These are phyloP conservation scores for Pseudogymnoascus verrucosus DNA, from an alignment of 2,329 filamentous ascomycete species.

Conservation along the genomic window DNA sequence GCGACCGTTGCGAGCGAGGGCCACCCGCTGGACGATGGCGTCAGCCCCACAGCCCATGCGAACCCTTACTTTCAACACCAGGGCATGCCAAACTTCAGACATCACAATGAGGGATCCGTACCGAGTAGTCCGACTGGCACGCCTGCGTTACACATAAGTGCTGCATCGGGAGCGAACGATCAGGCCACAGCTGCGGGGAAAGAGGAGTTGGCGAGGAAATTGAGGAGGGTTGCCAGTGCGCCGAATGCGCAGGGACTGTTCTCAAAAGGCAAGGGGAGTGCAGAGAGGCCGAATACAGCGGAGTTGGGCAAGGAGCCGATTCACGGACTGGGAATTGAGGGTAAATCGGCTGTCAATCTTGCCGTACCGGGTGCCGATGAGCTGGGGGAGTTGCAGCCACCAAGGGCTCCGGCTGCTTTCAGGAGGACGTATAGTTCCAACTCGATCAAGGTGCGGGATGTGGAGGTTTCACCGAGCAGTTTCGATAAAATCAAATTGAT, in stretches of 20 bases:
- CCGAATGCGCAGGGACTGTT: constrained; percentile 96
- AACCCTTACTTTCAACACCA: constrained; percentile 98
- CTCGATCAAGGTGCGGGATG: constrained; percentile 95
- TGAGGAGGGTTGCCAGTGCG: constrained; percentile 89
- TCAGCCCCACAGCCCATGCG: constrained; percentile 87
- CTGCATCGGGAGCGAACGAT: constrained; percentile 54
- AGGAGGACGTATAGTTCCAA: constrained; percentile 96
- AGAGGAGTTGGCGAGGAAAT: constrained; percentile 86
- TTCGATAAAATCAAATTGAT: constrained; percentile 99
- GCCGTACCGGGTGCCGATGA: constrained; percentile 38
- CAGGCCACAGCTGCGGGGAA: constrained; percentile 70
- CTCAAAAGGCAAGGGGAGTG: constrained; percentile 46
- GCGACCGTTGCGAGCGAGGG: constrained; percentile 90
- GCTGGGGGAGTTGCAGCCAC: constrained; percentile 56
- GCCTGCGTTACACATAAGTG: constrained; percentile 66
- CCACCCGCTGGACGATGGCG: constrained; percentile 76
- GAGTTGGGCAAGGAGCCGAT: constrained; percentile 80
- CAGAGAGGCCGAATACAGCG: constrained; percentile 71
- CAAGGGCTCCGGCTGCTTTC: constrained; percentile 67
- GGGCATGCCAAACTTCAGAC: constrained; percentile 82
- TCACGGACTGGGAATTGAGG: constrained; percentile 42
- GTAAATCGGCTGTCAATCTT: constrained; percentile 35
- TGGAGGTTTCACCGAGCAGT: constrained; percentile 88
- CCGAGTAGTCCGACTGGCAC: constrained; percentile 74
- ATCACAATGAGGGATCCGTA: constrained; percentile 90